phyloP scores from a whole-genome alignment of 2,329 filamentous ascomycete genomes.

The Penicillium fuscoglaucum region DNA sequence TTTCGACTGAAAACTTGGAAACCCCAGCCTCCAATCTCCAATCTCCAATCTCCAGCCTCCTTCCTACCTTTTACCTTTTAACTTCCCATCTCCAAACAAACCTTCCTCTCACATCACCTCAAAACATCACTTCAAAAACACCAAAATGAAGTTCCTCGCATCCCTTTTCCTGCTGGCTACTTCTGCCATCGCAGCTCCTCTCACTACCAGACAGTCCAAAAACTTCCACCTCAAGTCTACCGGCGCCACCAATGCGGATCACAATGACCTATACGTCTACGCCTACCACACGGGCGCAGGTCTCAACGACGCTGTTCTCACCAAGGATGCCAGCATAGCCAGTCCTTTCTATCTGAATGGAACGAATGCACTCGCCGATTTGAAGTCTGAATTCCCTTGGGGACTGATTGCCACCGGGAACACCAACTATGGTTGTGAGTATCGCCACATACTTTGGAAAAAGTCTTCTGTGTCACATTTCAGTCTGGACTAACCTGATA shows the following conservation, averaged over 20 bases:
- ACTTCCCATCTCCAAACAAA: not conserved
- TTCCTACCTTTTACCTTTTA: not conserved
- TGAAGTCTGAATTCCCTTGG: constrained; percentile 34
- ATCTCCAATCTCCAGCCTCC: not conserved
- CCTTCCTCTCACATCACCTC: not conserved
- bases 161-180: constrained; percentile 32
- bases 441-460: not conserved
- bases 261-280: constrained; percentile 41
- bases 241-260: constrained; percentile 24
- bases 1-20: not conserved
- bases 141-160: constrained; percentile 34
- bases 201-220: constrained; percentile 14
- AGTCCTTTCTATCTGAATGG: constrained; percentile 35
- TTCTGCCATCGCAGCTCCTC: constrained; percentile 31
- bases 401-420: constrained; percentile 29
- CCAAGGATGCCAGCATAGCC: constrained; percentile 24
- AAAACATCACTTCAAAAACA: not conserved
- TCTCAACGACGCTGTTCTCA: constrained; percentile 40
- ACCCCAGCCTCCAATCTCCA: not conserved
- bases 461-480: not conserved
- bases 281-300: constrained; percentile 46
- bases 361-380: constrained; percentile 33
- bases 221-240: constrained; percentile 39
- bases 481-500: not conserved
- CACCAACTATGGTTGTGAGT: constrained; percentile 40